Conservation (phyloP, 148 eudicot species). For the Cornus florida region DNA sequence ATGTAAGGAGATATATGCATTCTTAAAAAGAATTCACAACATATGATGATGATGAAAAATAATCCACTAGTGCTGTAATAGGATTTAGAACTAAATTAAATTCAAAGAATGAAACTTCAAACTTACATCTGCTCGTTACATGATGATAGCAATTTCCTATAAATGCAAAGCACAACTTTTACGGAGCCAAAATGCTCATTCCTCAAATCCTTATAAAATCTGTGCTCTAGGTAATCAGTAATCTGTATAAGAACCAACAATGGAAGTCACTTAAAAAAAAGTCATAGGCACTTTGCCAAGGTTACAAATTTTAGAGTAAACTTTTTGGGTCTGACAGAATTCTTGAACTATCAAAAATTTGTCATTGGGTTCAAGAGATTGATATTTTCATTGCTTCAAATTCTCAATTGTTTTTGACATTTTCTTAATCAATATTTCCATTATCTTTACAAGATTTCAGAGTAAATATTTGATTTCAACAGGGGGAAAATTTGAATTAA, state of each 20-base stretch:
- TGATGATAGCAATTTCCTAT: conserved; percentile 71
- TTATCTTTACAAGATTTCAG: too few species aligned
- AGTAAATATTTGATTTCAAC: too few species aligned
- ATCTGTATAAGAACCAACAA: too few species aligned
- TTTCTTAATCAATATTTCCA: not conserved
- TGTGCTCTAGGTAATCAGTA: conserved; percentile 71
- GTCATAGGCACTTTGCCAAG: too few species aligned
- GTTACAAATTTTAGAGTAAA: too few species aligned
- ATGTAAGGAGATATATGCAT: too few species aligned
- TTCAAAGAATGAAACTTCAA: conserved; percentile 1
- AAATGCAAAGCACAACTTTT: conserved; percentile 65
- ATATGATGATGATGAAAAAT: too few species aligned
- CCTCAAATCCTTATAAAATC: conserved; percentile 87
- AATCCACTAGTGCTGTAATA: not conserved
- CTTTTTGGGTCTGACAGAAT: too few species aligned
- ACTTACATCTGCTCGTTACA: conserved; percentile 98
- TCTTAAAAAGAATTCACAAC: too few species aligned
- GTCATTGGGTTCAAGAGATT: not conserved
- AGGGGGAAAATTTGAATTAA: too few species aligned
- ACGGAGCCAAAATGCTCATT: conserved; percentile 68
- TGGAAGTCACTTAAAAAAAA: too few species aligned
- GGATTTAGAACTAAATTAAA: conserved; percentile 10
- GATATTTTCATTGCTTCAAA: not conserved
- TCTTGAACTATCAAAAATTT: too few species aligned
- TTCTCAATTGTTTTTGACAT: not conserved